Conservation (phyloP, 2,329 filamentous ascomycete genomes). For the Talaromyces rugulosus region DNA sequence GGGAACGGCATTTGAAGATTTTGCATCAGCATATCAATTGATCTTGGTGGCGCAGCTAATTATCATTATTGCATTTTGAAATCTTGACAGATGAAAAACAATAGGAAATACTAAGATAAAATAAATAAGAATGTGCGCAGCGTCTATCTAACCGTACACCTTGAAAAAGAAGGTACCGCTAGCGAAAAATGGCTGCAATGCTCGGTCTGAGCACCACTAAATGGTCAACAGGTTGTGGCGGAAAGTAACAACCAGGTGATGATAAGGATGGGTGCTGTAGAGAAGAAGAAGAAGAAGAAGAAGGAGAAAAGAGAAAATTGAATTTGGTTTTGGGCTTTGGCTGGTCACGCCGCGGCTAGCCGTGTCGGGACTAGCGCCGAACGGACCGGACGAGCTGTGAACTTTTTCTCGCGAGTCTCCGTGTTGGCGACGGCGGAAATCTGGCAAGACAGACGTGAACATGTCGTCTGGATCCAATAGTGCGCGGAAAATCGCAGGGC, state of each 20-base stretch:
- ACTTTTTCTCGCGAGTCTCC: slow-evolving; percentile 30
- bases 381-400: slow-evolving; percentile 18
- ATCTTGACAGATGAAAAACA: neutral
- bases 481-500: slow-evolving; percentile 35
- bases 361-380: slow-evolving; percentile 23
- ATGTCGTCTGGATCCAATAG: slow-evolving; percentile 41
- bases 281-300: slow-evolving; percentile 32
- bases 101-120: neutral
- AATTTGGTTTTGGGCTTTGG: slow-evolving; percentile 19
- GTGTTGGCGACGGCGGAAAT: slow-evolving; percentile 15
- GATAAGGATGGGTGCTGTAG: slow-evolving; percentile 87
- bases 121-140: slow-evolving; percentile 64
- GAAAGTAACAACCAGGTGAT: slow-evolving; percentile 67
- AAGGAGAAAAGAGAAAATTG: slow-evolving; percentile 18
- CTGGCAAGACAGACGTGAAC: slow-evolving; percentile 16
- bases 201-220: slow-evolving; percentile 79
- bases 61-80: neutral
- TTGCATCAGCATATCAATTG: neutral
- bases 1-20: neutral
- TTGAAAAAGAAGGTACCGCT: slow-evolving; percentile 83
- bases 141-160: slow-evolving; percentile 96
- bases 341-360: slow-evolving; percentile 22
- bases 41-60: neutral
- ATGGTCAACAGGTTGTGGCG: slow-evolving; percentile 83
- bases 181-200: slow-evolving; percentile 92